Percentiles rank a stretch among this genome's conserved stretches.
Conservation (phyloP, 768 basidiomycete genomes). For the Pleurotus tuber-regium region DNA sequence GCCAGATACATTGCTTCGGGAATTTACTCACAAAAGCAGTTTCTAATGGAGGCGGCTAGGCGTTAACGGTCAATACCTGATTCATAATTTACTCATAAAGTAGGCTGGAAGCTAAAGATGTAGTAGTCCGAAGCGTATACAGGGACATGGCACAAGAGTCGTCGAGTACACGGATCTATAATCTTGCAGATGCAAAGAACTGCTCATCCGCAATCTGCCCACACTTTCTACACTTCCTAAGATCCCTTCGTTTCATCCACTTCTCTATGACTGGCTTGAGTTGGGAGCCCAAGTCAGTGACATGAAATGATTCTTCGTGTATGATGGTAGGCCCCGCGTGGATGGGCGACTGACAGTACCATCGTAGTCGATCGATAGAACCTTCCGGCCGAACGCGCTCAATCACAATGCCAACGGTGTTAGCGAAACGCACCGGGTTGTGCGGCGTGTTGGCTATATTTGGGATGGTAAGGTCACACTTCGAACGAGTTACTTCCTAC, state of each 20-base stretch:
- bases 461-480: not conserved
- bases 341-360: constrained; percentile 73
- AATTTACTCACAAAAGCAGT: too few relatives aligned
- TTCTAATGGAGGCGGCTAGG: too few relatives aligned
- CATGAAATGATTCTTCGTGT: constrained; percentile 83
- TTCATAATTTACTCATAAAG: too few relatives aligned
- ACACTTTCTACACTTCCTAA: constrained; percentile 72
- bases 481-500: not conserved
- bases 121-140: too few relatives aligned
- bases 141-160: too few relatives aligned
- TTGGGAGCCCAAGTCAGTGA: constrained; percentile 89
- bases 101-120: too few relatives aligned
- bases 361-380: constrained; percentile 85
- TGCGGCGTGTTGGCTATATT: constrained; percentile 88
- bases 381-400: constrained; percentile 77
- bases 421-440: constrained; percentile 89
- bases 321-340: constrained; percentile 76
- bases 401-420: constrained; percentile 90
- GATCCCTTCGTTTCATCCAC: constrained; percentile 68
- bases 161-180: too few relatives aligned
- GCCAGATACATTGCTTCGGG: too few relatives aligned
- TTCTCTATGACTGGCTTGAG: constrained; percentile 87
- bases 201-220: constrained; percentile 46
- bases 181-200: constrained; percentile 11
- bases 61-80: too few relatives aligned